Evolutionary conservation across 805 yeast species (phyloP), one percentile per base, ranked within the genome.

Genomic region (Candida nanaspora): DNA sequence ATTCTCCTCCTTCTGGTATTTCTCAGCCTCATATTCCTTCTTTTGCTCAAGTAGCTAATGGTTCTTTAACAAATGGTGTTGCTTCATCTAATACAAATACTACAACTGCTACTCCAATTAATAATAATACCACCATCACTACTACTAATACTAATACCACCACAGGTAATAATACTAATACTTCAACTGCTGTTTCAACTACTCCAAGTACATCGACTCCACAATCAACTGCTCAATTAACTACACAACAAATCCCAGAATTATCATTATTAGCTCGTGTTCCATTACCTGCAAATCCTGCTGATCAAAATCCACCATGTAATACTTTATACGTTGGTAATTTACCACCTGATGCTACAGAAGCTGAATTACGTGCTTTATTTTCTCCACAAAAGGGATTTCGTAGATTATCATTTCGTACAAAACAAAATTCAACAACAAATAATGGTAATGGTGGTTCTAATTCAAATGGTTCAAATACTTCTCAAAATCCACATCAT

Each of bases 241-340:
- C 40, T 10, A 31, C 40, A 5, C 59, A 46, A 41, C 53, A 46
- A 26, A 53, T 65, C 13, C 80, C 80, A 0, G 93, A 84, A 56
- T 67, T 84, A 46, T 80, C 88, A 0, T 65, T 84, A 35, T 63
- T 85, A 37, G 88, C 91, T 0, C 66, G 87, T 48, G 88, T 85
- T 25, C 94, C 93, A 13, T 88, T 91, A 4, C 95, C 94, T 6
- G 96, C 96, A 1, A 91, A 91, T 55, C 98, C 98, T 6, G 98
- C 98, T 2, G 98, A 93, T 62, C 98, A 93, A 64, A 93, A 93
- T 57, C 98, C 98, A 3, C 98, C 98, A 7, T 93, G 98, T 66
- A 93, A 93, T 61, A 93, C 98, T 0, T 68, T 93, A 42, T 93
- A 93, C 55, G 98, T 93, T 37, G 98, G 98, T 16, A 93, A 93